Evolutionary conservation across 2,329 filamentous ascomycete genomes (phyloP), one percentile per base, ranked within the genome.

Genomic region (Epichloe sylvatica): DNA sequence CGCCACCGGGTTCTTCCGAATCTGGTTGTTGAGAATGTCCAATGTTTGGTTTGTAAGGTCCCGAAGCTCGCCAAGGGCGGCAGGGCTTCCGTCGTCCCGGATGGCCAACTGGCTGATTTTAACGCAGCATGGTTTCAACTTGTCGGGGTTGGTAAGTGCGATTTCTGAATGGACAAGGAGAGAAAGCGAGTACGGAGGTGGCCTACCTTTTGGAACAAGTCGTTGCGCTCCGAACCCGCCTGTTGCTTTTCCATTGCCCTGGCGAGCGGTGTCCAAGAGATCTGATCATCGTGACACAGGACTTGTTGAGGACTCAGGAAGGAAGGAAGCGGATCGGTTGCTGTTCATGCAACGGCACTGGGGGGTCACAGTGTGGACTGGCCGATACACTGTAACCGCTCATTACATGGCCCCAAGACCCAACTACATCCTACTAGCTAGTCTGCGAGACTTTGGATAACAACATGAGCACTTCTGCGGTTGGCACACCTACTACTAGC

Each of bases 71-170:
- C 67, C 71, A 4, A 7, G 62, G 40, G 62, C 64, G 19, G 64
- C 62, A 30, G 67, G 60, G 45, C 67, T 70, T 47, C 72, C 67
- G 15, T 68, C 57, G 37, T 75, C 65, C 47, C 70, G 70, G 21
- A 81, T 69, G 2, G 75, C 72, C 48, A 80, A 63, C 59, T 78
- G 71, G 64, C 76, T 81, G 53, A 83, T 74, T 50, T 73, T 69
- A 49, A 83, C 69, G 56, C 80, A 83, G 55, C 67, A 72, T 61
- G 79, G 78, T 64, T 82, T 82, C 52, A 83, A 73, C 80, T 83
- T 40, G 25, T 3, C 13, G 15, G n/a, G 3, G 46, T 58, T 43
- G 56, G 54, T 3, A 7, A 30, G 13, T 21, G 3, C 11, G 5
- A 15, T 4, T 23, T 13, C 11, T 12, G 12, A 7, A 23, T 35